Evolutionary conservation across 2,329 filamentous ascomycete species (phyloP), one percentile per base, ranked within the genome.

Genomic region (Talaromyces funiculosus): DNA sequence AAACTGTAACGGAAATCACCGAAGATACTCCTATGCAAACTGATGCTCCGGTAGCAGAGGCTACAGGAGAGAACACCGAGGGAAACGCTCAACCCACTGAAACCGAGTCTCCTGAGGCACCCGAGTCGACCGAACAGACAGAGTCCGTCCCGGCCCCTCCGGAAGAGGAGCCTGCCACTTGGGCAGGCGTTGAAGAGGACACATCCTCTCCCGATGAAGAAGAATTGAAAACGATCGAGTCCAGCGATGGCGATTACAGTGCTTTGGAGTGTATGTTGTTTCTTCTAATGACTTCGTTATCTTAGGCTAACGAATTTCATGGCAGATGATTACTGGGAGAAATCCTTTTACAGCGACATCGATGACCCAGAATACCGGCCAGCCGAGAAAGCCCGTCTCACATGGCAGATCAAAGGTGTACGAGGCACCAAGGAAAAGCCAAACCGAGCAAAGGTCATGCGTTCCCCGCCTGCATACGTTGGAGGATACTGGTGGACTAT

Each of bases 401-500:
- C 84, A 18, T 87, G 85, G 85, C 74, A 77, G 51, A 76, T 87
- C 45, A 79, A 82, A 33, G 77, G 79, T 42, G 82, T 85, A 66
- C 83, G 86, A 62, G 85, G 85, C 53, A 86, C 84, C 12, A 81
- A 78, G 55, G 83, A 86, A 53, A 79, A 80, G 3, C 84, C 84
- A 2, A 86, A 86, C 67, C 79, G 79, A 43, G 79, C 81, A 38
- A 77, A 80, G 42, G 75, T 86, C 64, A 84, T 86, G 80, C 81
- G 80, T 31, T 87, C 85, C 5, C 82, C 79, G 0, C 68, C 78
- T 5, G 81, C 84, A 10, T 79, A 73, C 26, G 75, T 87, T 60
- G 85, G 83, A 20, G 84, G 82, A 20, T 81, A 83, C 63, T 84
- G 86, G 68, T 87, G 84, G 84, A 84, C 81, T 59, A 83, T 87